Evolutionary conservation across 805 yeast genomes (phyloP), one percentile per base, ranked within the genome.

Genomic region (Lipomyces yamadae): DNA sequence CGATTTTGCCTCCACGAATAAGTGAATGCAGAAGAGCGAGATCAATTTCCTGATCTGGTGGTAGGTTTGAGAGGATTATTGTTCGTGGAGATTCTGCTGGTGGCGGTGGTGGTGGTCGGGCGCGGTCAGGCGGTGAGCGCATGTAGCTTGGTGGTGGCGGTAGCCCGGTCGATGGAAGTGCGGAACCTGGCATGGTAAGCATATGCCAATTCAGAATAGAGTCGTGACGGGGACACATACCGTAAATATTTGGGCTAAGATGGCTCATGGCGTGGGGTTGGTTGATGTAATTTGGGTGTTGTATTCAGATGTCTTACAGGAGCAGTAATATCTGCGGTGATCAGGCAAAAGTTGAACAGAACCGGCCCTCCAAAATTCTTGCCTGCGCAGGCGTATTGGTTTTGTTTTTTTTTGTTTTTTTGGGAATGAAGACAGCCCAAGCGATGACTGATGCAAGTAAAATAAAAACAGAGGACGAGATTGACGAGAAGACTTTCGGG

Each of bases 1-100:
- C 70, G 37, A 67, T 32, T 30, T 62, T 66, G 18, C 70, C 70
- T 1, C 70, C 70, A 13, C 70, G 68, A 10, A 67, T 53, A 3
- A 67, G 54, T 5, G 70, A 67, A 37, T 67, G 70, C 30, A 67
- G 32, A 4, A 67, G 61, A 0, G 70, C 70, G 18, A 67, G 62
- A 52, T 67, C 64, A 24, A 67, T 62, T 54, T 66, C 66, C 39
- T 58, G 64, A 10, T 67, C 68, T n/a, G 66, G 69, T 3, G 70
- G 70, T 7, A 67, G 60, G 39, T 67, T 64, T 4, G 69, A 65
- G 30, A 67, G 56, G 24, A 64, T 61, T n/a, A 66, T 67, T 2
- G 70, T 58, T 11, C 70, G 58, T 6, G 62, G 64, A 32, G 55
- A 52, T 13, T 52, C 55, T 3, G 34, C 15, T 8, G n/a, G 24